A percentile compares a stretch with the other conserved stretches of the same genome.
phyloP scores from a whole-genome alignment of 2,329 filamentous ascomycete species.

The Myriosclerotinia duriaeana region DNA sequence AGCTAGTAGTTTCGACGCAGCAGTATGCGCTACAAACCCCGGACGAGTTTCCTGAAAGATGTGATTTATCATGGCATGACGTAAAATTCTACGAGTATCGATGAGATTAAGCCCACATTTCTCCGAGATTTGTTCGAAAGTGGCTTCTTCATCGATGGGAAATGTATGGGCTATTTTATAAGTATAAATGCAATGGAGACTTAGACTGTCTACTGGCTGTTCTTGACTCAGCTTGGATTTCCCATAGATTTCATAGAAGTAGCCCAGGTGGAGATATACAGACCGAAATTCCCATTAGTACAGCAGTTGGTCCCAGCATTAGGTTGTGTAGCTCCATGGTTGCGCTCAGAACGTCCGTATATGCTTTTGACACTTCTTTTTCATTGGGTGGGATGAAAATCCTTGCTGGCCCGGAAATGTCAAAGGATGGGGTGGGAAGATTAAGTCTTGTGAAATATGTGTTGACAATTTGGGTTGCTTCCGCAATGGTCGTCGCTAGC shows the following conservation, averaged over 20 bases:
- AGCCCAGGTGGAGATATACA: not conserved
- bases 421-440: slow-evolving; percentile 13
- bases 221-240: not conserved
- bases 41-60: slow-evolving; percentile 55
- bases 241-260: not conserved
- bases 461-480: not conserved
- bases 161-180: slow-evolving; percentile 12
- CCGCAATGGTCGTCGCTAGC: too few species aligned
- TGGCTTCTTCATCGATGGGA: slow-evolving; percentile 39
- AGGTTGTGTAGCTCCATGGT: slow-evolving; percentile 17
- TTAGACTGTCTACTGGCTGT: slow-evolving; percentile 6
- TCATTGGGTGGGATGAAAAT: slow-evolving; percentile 1
- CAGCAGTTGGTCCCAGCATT: slow-evolving; percentile 14
- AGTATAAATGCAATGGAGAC: slow-evolving; percentile 17
- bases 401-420: slow-evolving; percentile 1
- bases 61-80: slow-evolving; percentile 57
- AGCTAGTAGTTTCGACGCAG: slow-evolving; percentile 52
- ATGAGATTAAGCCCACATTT: slow-evolving; percentile 50
- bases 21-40: slow-evolving; percentile 55
- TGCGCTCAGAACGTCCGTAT: slow-evolving; percentile 7
- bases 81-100: slow-evolving; percentile 53
- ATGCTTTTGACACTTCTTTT: slow-evolving; percentile 1
- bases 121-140: slow-evolving; percentile 48
- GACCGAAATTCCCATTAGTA: slow-evolving; percentile 15
- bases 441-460: not conserved